Conservation (phyloP, 1,284 basidiomycete species). For the Rhodofomes roseus region DNA sequence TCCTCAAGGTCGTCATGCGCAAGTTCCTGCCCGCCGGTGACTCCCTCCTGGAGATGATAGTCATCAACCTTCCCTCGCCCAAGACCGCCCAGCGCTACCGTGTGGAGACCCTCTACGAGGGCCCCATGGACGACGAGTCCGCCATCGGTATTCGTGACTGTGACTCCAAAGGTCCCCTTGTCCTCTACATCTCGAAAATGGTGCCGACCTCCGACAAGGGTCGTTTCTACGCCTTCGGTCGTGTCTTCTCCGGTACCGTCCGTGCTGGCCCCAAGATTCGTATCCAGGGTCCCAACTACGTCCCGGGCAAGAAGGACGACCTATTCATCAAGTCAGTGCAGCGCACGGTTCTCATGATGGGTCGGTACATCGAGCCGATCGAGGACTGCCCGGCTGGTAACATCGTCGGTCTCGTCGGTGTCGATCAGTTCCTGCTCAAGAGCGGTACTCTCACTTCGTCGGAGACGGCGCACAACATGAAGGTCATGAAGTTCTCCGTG, state of each 20-base stretch:
- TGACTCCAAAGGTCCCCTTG: constrained; percentile 94
- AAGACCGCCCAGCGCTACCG: constrained; percentile 97
- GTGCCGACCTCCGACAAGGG: constrained; percentile 99
- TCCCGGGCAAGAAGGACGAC: constrained; percentile 99
- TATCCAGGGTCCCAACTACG: constrained; percentile 99
- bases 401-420: constrained; percentile 98
- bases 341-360: constrained; percentile 99
- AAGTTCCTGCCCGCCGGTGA: constrained; percentile 99
- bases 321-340: constrained; percentile 98
- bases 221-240: constrained; percentile 99
- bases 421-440: constrained; percentile 99
- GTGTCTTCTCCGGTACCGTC: constrained; percentile 99
- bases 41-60: constrained; percentile 99
- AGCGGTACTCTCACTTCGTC: constrained; percentile 96
- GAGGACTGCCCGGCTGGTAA: constrained; percentile 99
- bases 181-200: constrained; percentile 99
- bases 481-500: constrained; percentile 99
- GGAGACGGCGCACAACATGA: constrained; percentile 99
- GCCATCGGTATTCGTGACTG: constrained; percentile 99
- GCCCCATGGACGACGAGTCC: constrained; percentile 99
- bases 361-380: constrained; percentile 97
- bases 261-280: constrained; percentile 97
- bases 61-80: constrained; percentile 98
- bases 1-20: constrained; percentile 98
- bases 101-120: constrained; percentile 99